Base-by-base conservation (phyloP, 805 yeast species). In the Wickerhamomyces tratensis region DNA sequence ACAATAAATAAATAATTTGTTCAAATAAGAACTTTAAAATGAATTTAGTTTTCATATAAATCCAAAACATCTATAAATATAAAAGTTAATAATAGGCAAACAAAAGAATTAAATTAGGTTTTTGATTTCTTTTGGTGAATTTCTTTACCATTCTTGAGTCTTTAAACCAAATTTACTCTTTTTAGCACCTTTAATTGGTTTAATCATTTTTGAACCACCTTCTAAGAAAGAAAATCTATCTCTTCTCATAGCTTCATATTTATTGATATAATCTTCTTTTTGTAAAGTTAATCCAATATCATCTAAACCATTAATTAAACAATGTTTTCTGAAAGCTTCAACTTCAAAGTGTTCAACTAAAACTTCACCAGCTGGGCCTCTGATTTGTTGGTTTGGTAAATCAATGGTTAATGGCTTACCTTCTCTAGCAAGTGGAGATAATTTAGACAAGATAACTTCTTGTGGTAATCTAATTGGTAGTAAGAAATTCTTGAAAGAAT, bases 241-340 rank as follows among this genome's bases (percentile, higher is more conserved):
- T 59, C 74, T 79, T 74, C 98, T 85, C 49, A 67, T 65, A 25
- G 67, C 76, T 70, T 93, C 98, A 57, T 79, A 93, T 53, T 77
- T 72, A 41, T 62, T 44, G 53, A 93, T 93, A 63, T 55, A 78
- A 42, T 77, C 77, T 66, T 86, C 96, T 67, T 88, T 87, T 65
- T 88, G 91, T 55, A 93, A 68, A 41, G 98, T 93, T 57, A 93
- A 76, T 37, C 97, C 97, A 65, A 93, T 93, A 62, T 93, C 98
- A 63, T 93, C 98, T 48, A 93, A 79, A 49, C 98, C 98, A 51
- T 93, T 87, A 43, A 91, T 70, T 54, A 93, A 73, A 62, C 98
- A 93, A 64, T 91, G 95, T 67, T 89, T 88, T 74, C 97, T 83
- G 74, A 89, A 93, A 33, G 69, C 75, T 63, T 89, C 98, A 47